Evolutionary conservation across 139 green algal genomes (phyloP).

Genomic region (Dunaliella primolecta): DNA sequence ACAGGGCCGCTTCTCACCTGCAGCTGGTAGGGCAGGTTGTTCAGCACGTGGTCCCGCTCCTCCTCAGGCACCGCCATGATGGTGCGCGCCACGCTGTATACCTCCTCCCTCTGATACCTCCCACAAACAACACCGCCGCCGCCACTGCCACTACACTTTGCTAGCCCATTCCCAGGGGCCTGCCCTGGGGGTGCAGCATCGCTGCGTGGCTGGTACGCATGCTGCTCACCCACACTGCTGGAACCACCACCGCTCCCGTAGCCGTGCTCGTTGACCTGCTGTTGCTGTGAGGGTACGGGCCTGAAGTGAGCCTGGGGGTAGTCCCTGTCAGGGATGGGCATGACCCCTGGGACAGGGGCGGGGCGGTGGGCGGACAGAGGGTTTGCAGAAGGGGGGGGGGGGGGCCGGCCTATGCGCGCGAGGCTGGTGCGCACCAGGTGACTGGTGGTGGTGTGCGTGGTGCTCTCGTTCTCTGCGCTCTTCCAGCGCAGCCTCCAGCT

Average conservation of each 20-base stretch:
- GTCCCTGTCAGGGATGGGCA: not conserved
- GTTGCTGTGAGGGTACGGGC: no score
- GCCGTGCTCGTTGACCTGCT: no score
- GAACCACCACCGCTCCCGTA: no score
- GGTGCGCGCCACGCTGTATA: not conserved
- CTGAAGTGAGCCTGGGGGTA: no score
- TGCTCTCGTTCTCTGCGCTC: not conserved
- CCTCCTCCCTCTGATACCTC: no score
- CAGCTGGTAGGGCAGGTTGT: not conserved
- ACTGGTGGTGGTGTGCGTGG: not conserved
- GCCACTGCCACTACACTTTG: no score
- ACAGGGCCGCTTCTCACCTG: no score
- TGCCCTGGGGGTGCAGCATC: no score
- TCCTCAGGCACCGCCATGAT: not conserved
- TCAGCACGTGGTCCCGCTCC: slow-evolving; percentile 6
- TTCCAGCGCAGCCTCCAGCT: slow-evolving; percentile 4
- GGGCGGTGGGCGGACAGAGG: not conserved
- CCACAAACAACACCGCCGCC: no score
- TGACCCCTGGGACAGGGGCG: not conserved
- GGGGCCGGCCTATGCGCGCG: not conserved
- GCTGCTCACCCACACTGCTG: no score
- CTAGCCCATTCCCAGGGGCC: no score
- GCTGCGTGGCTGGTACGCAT: no score
- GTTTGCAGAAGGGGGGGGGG: not conserved
- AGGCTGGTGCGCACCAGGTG: not conserved